Evolutionary conservation across 169 alveolate genomes (phyloP), one percentile per base, ranked within the genome.

Genomic region (Plasmodium inui): DNA sequence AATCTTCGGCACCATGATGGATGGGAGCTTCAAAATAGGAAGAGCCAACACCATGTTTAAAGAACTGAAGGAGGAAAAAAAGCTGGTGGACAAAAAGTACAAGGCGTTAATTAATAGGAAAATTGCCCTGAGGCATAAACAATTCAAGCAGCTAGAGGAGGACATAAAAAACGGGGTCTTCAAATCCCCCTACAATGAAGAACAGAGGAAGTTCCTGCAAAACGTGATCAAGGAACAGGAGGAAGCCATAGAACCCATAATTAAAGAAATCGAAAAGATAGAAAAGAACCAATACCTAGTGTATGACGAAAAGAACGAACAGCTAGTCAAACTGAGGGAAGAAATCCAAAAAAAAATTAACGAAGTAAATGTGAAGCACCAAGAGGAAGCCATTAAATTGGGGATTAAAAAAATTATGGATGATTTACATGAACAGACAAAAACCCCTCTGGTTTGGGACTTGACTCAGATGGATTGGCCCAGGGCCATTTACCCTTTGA

Each of bases 391-490:
- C 46, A 86, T 83, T 3, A 57, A 80, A 82, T 80, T 82, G 28
- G 94, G 93, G 12, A 67, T 84, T 28, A 89, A 80, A 94, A 39
- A 94, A 53, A 39, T 78, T 53, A 86, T 71, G 92, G 94, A 74
- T 34, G 76, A 57, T 83, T 4, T 26, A 28, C n/a, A 89, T 89
- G 95, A 96, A 61, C 71, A 95, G 74, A 92, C 90, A 46, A 92
- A 93, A 67, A 86, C 95, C 22, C 97, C 97, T 1, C 74, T 89
- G 83, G 96, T 96, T 28, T 93, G 97, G 97, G 97, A 96, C 61
- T 67, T 94, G n/a, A 79, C 96, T 39, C 97, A 96, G 83, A 96
- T 90, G 74, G 96, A 95, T 61, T 73, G 94, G 79, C 92, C 96
- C 28, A 82, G 81, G 55, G 94, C 96, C 76, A 44, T 96, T 0